Percentiles rank a stretch among this genome's conserved stretches.
Evolutionary conservation across 1,139 yeast species (phyloP).

Genomic region (Geotrichum aggregatum): DNA sequence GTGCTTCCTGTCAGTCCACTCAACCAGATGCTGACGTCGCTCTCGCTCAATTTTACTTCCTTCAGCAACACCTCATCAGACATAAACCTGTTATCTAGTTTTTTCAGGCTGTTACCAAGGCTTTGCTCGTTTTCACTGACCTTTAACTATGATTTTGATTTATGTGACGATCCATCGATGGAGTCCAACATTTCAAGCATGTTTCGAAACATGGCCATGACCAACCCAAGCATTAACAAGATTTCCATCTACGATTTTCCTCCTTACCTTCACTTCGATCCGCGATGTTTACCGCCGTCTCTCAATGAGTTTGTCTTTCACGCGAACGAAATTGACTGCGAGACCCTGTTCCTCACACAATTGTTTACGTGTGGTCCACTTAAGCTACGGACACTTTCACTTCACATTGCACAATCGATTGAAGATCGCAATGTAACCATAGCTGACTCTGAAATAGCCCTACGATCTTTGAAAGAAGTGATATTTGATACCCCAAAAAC

Average conservation of each 20-base stretch:
- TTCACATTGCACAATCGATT: conserved; percentile 15
- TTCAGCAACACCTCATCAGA: conserved; percentile 8
- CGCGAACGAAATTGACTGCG: conserved; percentile 17
- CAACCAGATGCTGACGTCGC: conserved; percentile 1
- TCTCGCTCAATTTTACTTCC: conserved; percentile 4
- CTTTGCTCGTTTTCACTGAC: conserved; percentile 8
- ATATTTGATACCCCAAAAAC: conserved; percentile 9
- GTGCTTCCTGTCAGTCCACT: conserved; percentile 5
- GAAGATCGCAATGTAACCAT: neutral
- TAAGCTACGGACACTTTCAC: conserved; percentile 4
- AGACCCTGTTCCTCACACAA: conserved; percentile 2
- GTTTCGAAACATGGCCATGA: conserved; percentile 4
- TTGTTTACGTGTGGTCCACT: neutral
- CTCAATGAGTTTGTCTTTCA: conserved; percentile 14
- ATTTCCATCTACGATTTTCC: conserved; percentile 14
- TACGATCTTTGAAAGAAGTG: neutral
- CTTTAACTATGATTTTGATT: conserved; percentile 14
- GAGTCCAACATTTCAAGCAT: conserved; percentile 6
- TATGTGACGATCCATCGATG: conserved; percentile 9
- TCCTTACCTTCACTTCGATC: conserved; percentile 15
- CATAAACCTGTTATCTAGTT: conserved; percentile 4
- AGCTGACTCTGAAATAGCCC: neutral
- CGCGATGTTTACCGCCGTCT: conserved; percentile 12
- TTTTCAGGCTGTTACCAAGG: conserved; percentile 1
- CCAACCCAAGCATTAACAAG: neutral